A percentile compares a stretch with the other conserved stretches of the same genome.
phyloP scores from a whole-genome alignment of 1,284 basidiomycete species.

The Schizopora paradoxa region DNA sequence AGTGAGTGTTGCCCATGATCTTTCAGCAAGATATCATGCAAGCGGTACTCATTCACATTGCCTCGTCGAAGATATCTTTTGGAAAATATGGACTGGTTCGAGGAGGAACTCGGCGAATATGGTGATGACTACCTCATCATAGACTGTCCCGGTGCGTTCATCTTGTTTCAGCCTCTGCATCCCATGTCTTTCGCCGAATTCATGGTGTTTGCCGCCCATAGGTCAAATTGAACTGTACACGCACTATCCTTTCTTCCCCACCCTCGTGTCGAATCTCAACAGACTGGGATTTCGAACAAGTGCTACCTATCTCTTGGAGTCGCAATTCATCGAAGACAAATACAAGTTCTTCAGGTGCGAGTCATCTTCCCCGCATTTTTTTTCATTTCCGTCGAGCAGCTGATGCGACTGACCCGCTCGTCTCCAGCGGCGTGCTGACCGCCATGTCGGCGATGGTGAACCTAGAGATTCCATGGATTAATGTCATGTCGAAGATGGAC shows the following conservation, averaged over 20 bases:
- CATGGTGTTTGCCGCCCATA: too few species aligned
- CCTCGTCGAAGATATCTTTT: slow-evolving; percentile 73
- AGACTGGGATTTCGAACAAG: slow-evolving; percentile 75
- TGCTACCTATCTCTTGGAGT: slow-evolving; percentile 91
- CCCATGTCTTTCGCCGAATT: neutral
- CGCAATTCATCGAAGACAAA: slow-evolving; percentile 98
- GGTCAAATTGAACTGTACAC: slow-evolving; percentile 99
- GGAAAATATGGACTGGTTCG: slow-evolving; percentile 98
- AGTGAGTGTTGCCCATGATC: slow-evolving; percentile 46
- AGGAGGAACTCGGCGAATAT: slow-evolving; percentile 91
- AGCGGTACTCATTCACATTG: neutral
- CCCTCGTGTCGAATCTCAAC: slow-evolving; percentile 70
- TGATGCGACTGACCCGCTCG: slow-evolving; percentile 6
- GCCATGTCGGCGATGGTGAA: slow-evolving; percentile 99
- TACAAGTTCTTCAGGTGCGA: slow-evolving; percentile 91
- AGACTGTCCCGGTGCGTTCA: slow-evolving; percentile 84
- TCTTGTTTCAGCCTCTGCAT: slow-evolving; percentile 1
- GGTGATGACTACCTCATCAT: slow-evolving; percentile 98
- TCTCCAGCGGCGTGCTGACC: slow-evolving; percentile 84
- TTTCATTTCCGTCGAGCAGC: slow-evolving; percentile 2
- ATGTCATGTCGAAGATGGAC: slow-evolving; percentile 99
- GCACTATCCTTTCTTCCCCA: slow-evolving; percentile 93
- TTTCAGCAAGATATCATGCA: neutral
- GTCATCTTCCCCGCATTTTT: slow-evolving; percentile 3
- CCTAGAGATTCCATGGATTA: slow-evolving; percentile 94